Base-by-base conservation (phyloP, 768 basidiomycete genomes). In the Leccinum boreale region DNA sequence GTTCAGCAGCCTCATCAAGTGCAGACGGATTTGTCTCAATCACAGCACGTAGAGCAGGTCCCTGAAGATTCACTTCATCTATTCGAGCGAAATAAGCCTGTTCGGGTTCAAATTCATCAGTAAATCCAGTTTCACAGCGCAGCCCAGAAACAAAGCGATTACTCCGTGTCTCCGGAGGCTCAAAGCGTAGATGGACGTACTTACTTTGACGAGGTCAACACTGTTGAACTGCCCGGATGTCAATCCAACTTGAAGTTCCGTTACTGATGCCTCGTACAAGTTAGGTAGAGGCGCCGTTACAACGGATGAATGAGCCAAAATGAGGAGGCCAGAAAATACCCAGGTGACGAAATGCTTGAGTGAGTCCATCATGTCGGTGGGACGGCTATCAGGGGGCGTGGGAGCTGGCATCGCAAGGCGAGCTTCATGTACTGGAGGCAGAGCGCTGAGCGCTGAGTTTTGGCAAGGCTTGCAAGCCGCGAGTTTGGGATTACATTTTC, bases 61-160 rank as follows among this genome's bases (percentile, higher is more conserved):
- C 76, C 45, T 74, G 58, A 12, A 71, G 56, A 62, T 79, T 79
- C 15, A 79, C 78, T 67, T 79, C 78, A 21, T 75, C 70, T 42
- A 79, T 79, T 15, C 78, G 71, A 15, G 73, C 67, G 49, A 78
- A 65, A 57, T 79, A 79, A 1, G 78, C 75, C 77, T 78, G 44
- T 63, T 53, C 48, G 24, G 33, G 39, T 35, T 48, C 21, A 46
- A 39, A 17, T 26, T 19, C 26, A 47, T 14, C 9, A 33, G 28
- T 15, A n/a, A 19, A 39, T 59, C 35, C 36, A 21, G 42, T 31
- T 39, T 31, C 19, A 9, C 8, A n/a, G 7, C 17, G 17, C 17
- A 24, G 29, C 26, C 11, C 36, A 11, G 29, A 29, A 31, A 17
- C 9, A n/a, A 12, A n/a, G 5, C n/a, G 10, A 52, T 19, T 5